Conservation (phyloP, 1,284 basidiomycete species). For the Chiua sp. region DNA sequence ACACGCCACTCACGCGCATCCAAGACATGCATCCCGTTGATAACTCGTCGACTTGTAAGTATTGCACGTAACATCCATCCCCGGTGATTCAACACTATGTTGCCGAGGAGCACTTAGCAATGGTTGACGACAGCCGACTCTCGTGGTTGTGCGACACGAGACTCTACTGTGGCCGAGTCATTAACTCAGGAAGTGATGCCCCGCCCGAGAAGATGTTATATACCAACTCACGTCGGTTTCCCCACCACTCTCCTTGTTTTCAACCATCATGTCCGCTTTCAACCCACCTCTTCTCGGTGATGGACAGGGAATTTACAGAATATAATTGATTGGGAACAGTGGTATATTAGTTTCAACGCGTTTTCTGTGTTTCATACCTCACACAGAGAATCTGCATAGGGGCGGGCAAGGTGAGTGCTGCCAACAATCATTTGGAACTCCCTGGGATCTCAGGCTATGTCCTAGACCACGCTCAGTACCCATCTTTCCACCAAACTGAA, state of each 20-base stretch:
- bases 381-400: conserved; percentile 33
- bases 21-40: too few species aligned
- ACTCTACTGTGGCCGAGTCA: too few species aligned
- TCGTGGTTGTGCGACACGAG: too few species aligned
- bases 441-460: background rate
- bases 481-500: conserved; percentile 51
- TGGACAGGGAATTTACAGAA: conserved; percentile 48
- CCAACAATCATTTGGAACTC: background rate
- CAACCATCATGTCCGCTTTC: conserved; percentile 18
- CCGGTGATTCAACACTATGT: too few species aligned
- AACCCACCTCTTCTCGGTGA: conserved; percentile 53
- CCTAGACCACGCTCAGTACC: conserved; percentile 45
- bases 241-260: background rate
- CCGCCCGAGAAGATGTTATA: too few species aligned
- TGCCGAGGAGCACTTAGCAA: too few species aligned
- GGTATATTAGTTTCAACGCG: conserved; percentile 40
- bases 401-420: conserved; percentile 47
- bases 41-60: too few species aligned
- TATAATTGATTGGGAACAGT: conserved; percentile 60
- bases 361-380: background rate
- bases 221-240: too few species aligned
- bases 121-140: too few species aligned
- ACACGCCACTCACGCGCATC: too few species aligned
- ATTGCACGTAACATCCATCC: too few species aligned
- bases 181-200: too few species aligned